Percentiles rank a stretch among this genome's conserved stretches.
Evolutionary conservation across 73 alveolate genomes (phyloP).

Genomic region (Tetrahymena thermophila): DNA sequence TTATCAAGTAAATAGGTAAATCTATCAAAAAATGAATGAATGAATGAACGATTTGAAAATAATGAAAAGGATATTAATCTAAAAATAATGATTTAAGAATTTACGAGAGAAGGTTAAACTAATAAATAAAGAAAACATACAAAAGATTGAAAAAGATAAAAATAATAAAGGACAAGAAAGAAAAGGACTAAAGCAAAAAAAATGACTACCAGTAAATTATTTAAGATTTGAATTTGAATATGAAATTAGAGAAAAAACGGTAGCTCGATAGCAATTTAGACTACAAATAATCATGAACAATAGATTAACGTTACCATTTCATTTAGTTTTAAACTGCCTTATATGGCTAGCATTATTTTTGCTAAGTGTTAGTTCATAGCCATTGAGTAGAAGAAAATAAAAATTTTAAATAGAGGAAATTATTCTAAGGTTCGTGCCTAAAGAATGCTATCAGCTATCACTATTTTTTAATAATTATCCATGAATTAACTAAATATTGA

Average conservation of each 20-base stretch:
- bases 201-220: background rate
- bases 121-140: background rate
- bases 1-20: background rate
- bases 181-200: background rate
- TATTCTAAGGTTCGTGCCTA: background rate
- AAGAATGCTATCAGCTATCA: background rate
- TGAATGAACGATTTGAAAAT: background rate
- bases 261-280: background rate
- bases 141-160: background rate
- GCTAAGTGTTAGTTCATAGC: background rate
- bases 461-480: too few species aligned
- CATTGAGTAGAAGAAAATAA: background rate
- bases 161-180: background rate
- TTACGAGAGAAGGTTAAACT: background rate
- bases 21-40: background rate
- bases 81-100: background rate
- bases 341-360: background rate
- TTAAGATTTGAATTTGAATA: background rate
- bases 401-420: too few species aligned
- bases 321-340: background rate
- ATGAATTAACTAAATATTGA: background rate
- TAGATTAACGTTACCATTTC: background rate
- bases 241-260: background rate
- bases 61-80: background rate
- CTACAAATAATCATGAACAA: background rate